Evolutionary conservation across 108 stramenopile species (phyloP).

Genomic region (Epipyxis sp.): DNA sequence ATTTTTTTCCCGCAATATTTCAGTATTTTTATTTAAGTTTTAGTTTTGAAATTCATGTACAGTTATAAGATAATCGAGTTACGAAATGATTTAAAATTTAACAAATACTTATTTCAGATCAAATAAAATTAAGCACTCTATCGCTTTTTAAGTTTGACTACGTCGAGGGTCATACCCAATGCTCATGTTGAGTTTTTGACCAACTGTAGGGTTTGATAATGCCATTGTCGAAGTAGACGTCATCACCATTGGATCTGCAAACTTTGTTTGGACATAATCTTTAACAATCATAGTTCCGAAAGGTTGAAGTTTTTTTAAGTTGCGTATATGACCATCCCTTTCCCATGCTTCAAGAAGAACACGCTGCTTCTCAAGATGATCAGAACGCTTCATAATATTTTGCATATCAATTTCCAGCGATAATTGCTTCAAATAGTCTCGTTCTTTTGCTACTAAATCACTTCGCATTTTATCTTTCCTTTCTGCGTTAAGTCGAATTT

Average conservation of each 20-base stretch:
- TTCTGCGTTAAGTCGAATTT: constrained; percentile 21
- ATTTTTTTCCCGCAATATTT: too few species aligned
- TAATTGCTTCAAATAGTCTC: constrained; percentile 9
- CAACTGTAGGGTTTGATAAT: not conserved
- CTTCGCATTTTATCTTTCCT: not conserved
- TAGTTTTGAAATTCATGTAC: too few species aligned
- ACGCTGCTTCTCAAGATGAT: constrained; percentile 23
- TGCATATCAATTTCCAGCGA: constrained; percentile 1
- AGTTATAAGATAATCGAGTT: too few species aligned
- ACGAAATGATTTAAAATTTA: too few species aligned
- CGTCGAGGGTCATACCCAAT: constrained; percentile 8
- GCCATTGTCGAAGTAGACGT: not conserved
- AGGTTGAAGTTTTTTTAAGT: constrained; percentile 5
- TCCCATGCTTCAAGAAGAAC: constrained; percentile 21
- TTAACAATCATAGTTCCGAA: not conserved
- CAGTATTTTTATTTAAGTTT: too few species aligned
- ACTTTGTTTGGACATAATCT: not conserved
- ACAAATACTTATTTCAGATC: too few species aligned
- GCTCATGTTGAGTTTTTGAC: not conserved
- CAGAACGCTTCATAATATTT: not conserved
- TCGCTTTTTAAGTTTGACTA: not conserved
- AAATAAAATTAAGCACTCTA: too few species aligned
- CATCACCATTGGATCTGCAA: not conserved
- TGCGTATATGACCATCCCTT: constrained; percentile 21
- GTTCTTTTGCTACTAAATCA: not conserved